These are phyloP conservation scores for Orychophragmus violaceus DNA, from an alignment of 345 rosid genomes.

Conservation along the genomic window DNA sequence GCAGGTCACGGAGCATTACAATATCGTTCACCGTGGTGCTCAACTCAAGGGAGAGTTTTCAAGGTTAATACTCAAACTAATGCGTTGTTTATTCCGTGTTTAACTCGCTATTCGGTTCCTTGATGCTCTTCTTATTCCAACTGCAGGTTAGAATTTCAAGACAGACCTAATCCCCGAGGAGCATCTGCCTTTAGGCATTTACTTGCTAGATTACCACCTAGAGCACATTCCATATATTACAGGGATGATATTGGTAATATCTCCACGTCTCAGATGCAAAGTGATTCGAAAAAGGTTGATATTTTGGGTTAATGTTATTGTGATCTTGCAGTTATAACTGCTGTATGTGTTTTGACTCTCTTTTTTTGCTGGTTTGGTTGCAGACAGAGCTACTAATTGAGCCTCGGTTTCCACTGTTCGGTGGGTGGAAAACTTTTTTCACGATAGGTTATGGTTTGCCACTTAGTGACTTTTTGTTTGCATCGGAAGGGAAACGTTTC, in stretches of 20 bases:
- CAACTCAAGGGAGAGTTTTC: constrained; percentile 91
- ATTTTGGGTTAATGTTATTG: background rate
- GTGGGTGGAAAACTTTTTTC: constrained; percentile 95
- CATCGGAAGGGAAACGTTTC: constrained; percentile 69
- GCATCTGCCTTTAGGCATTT: constrained; percentile 72
- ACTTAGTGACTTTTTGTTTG: constrained; percentile 70
- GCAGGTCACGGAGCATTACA: constrained; percentile 83
- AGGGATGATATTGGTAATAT: constrained; percentile 97
- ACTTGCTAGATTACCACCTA: constrained; percentile 79
- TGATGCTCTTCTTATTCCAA: background rate
- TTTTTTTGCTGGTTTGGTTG: constrained; percentile 25
- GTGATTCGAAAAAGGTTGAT: constrained; percentile 79
- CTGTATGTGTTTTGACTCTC: constrained; percentile 24
- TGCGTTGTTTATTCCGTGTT: background rate
- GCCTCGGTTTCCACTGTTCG: constrained; percentile 94
- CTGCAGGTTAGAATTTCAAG: constrained; percentile 59
- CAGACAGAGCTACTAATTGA: constrained; percentile 85
- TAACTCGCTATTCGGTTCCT: background rate
- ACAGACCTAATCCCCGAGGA: constrained; percentile 58
- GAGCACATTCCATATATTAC: constrained; percentile 87
- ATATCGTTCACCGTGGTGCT: constrained; percentile 70
- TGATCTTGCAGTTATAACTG: background rate
- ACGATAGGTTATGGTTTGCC: constrained; percentile 95
- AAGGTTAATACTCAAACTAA: constrained; percentile 34
- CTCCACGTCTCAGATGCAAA: constrained; percentile 81